Base-by-base conservation (phyloP, 257 asterid species). In the Asclepias syriaca region DNA sequence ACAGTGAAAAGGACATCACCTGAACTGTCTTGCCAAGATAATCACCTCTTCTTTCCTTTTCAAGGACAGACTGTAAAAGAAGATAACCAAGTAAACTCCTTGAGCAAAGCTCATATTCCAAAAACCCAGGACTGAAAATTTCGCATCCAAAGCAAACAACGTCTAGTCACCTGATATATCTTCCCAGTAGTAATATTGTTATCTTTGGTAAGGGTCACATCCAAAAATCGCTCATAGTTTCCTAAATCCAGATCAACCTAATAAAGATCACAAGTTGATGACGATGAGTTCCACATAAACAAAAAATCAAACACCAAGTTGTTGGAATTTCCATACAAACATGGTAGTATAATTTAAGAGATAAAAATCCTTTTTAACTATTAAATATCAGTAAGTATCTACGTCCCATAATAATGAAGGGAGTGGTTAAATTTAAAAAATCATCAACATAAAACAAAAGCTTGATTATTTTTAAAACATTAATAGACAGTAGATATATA, bases 1-100 rank as follows among this genome's bases (percentile, higher is more conserved):
- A 64, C 56, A 48, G 51, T 29, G 58, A 39, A 66, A 56, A 45
- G 27, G 65, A 19, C 70, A 82, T 79, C 69, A 94, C 99, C 96
- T 95, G 99, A 60, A 95, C 99, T 46, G 99, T 95, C 87, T 86
- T 92, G 79, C 99, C 99, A 75, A 95, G 99, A 81, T 92, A 95
- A 79, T 92, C 97, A 21, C 99, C 99, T 84, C 68, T 86, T 66
- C 99, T 81, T 74, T 95, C 99, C 89, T 88, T 90, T 40, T 92
- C 92, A 22, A 95, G 89, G 76, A 95, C 98, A 80, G 99, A 95
- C 99, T 95, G 73, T 43, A 65, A 82, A 75, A 73, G 24, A 57
- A 79, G 75, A 75, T 68, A 77, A 77, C 69, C 70, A 49, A 43
- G 67, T 81, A 67, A 81, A 75, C 66, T 66, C 70, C 70, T 57